Percentiles rank a stretch among this genome's conserved stretches.
These are phyloP conservation scores for Candida oleophila DNA, from an alignment of 805 yeast genomes.

Conservation along the genomic window DNA sequence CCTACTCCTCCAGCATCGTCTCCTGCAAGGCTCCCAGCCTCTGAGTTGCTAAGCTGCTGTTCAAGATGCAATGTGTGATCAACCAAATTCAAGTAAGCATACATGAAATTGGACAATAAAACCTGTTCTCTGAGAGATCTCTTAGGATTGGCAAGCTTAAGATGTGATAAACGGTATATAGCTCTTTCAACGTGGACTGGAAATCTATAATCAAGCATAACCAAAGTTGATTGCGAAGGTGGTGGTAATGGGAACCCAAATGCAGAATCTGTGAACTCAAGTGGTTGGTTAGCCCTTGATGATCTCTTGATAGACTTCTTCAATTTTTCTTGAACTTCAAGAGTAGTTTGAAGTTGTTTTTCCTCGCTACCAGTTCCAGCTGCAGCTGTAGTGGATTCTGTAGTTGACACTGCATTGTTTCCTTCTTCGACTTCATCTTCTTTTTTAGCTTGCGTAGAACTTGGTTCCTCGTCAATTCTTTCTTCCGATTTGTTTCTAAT, in stretches of 20 bases:
- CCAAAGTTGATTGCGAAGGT: slow-evolving; percentile 68
- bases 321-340: slow-evolving; percentile 43
- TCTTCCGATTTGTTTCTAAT: slow-evolving; percentile 3
- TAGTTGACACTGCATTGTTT: slow-evolving; percentile 7
- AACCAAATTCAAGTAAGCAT: slow-evolving; percentile 90
- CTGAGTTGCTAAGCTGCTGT: slow-evolving; percentile 47
- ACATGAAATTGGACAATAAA: slow-evolving; percentile 92
- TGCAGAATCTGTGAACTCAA: slow-evolving; percentile 67
- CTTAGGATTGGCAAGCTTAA: slow-evolving; percentile 91
- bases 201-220: slow-evolving; percentile 81
- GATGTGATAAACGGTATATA: slow-evolving; percentile 85
- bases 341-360: slow-evolving; percentile 30
- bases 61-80: slow-evolving; percentile 80
- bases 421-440: slow-evolving; percentile 4
- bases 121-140: slow-evolving; percentile 92
- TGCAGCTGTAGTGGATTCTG: slow-evolving; percentile 9
- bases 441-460: not conserved
- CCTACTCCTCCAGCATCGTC: slow-evolving; percentile 7
- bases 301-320: slow-evolving; percentile 41
- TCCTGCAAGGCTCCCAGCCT: slow-evolving; percentile 8
- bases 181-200: slow-evolving; percentile 97
- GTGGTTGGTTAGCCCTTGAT: slow-evolving; percentile 45
- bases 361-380: slow-evolving; percentile 13
- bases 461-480: slow-evolving; percentile 1
- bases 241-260: slow-evolving; percentile 88